phyloP scores from a whole-genome alignment of 2,329 filamentous ascomycete species.

The Aurifilum marmelostoma region DNA sequence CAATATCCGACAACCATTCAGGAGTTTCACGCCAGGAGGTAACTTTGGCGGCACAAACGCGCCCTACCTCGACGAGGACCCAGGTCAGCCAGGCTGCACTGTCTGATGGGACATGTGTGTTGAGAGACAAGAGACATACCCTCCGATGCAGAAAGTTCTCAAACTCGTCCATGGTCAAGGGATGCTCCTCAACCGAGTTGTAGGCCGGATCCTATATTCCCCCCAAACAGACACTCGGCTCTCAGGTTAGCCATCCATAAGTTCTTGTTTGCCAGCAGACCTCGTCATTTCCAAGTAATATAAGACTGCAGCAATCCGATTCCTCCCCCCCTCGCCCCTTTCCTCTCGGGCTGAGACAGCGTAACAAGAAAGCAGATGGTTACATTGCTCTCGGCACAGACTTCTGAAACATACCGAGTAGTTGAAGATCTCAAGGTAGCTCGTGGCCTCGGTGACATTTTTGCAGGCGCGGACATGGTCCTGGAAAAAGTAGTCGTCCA shows the following conservation, averaged over 20 bases:
- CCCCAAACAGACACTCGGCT: no score
- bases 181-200: constrained; percentile 56
- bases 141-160: constrained; percentile 57
- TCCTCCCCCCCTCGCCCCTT: no score
- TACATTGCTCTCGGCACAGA: no score
- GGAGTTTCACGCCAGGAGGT: constrained; percentile 47
- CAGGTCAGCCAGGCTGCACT: constrained; percentile 23
- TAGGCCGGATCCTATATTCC: constrained; percentile 51
- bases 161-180: constrained; percentile 58
- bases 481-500: constrained; percentile 64
- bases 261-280: not conserved
- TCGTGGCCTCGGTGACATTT: constrained; percentile 54
- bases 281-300: no score
- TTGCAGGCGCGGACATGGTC: constrained; percentile 51
- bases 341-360: no score
- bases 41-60: constrained; percentile 54
- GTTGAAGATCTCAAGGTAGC: constrained; percentile 62
- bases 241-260: constrained; percentile 6
- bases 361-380: no score
- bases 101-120: not conserved
- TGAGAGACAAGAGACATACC: constrained; percentile 42
- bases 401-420: constrained; percentile 53
- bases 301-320: no score
- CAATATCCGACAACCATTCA: constrained; percentile 59
- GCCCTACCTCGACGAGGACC: constrained; percentile 43